phyloP scores from a whole-genome alignment of 768 basidiomycete species.

The Lepiota brunneoincarnata region DNA sequence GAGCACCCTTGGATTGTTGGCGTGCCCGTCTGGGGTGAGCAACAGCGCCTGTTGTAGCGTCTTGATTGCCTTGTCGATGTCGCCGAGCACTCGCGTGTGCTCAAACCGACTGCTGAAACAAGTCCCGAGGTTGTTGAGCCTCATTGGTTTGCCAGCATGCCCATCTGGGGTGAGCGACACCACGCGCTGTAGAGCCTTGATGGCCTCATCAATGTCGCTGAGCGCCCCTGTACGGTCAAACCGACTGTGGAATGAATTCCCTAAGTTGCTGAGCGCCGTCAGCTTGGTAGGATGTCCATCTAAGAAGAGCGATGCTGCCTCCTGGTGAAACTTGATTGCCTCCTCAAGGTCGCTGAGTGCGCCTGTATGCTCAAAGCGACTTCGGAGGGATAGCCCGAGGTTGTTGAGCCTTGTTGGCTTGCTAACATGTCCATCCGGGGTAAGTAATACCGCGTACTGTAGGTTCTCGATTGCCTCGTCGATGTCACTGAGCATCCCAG shows the following conservation, averaged over 20 bases:
- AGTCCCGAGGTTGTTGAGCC: too few relatives aligned
- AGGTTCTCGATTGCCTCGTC: not conserved
- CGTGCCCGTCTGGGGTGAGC: not conserved
- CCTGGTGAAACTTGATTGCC: not conserved
- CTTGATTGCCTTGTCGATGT: not conserved
- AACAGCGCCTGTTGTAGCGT: not conserved
- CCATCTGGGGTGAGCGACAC: slow-evolving; percentile 13
- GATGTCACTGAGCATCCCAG: not conserved
- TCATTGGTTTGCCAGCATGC: too few relatives aligned
- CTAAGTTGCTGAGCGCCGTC: not conserved
- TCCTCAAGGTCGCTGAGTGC: not conserved
- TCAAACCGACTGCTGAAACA: too few relatives aligned
- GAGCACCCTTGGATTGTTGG: not conserved
- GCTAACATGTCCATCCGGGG: not conserved
- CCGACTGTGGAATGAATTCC: not conserved
- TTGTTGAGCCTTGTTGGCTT: not conserved
- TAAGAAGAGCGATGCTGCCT: not conserved
- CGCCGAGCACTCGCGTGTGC: not conserved
- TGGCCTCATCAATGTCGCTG: slow-evolving; percentile 19
- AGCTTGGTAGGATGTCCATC: not conserved
- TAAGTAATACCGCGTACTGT: not conserved
- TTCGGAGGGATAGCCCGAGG: not conserved
- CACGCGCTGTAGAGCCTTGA: slow-evolving; percentile 13
- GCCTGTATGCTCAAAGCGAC: not conserved
- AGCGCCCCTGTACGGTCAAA: slow-evolving; percentile 18